Evolutionary conservation across 495 filamentous ascomycete species (phyloP).

Genomic region (Aspergillus ellipticus): DNA sequence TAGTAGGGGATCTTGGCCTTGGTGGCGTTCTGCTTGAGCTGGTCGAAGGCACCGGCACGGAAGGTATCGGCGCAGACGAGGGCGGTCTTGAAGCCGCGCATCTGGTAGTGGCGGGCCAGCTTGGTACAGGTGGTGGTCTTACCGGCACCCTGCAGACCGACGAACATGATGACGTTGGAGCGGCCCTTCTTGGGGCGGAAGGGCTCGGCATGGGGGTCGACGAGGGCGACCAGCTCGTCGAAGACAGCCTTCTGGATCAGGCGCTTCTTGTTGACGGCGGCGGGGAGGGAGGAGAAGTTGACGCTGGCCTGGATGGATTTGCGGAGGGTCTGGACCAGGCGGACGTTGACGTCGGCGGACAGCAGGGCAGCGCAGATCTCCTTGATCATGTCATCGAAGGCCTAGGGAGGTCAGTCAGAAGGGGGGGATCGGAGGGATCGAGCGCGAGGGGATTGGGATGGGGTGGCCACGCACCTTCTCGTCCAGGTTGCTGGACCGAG

Average conservation of each 20-base stretch:
- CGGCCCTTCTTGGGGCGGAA: conserved; percentile 98
- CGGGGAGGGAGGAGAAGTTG: conserved; percentile 86
- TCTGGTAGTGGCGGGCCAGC: conserved; percentile 90
- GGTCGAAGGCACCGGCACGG: conserved; percentile 95
- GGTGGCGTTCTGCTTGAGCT: conserved; percentile 97
- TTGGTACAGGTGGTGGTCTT: conserved; percentile 99
- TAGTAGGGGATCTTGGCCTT: conserved; percentile 99
- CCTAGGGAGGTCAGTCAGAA: conserved; percentile 46
- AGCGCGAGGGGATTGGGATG: conserved; percentile 5
- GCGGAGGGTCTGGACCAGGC: conserved; percentile 85
- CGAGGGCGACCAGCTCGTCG: conserved; percentile 91
- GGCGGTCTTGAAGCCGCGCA: conserved; percentile 87
- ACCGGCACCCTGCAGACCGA: conserved; percentile 92
- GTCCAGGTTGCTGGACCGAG: conserved; percentile 84
- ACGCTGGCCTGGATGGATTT: conserved; percentile 89
- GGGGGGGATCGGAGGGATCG: no score
- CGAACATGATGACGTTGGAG: conserved; percentile 98
- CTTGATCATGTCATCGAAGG: conserved; percentile 96
- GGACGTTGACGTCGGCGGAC: conserved; percentile 94
- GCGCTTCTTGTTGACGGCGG: conserved; percentile 94
- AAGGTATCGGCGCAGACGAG: conserved; percentile 98
- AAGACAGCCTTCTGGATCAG: conserved; percentile 98
- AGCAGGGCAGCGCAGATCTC: conserved; percentile 92
- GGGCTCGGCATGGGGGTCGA: conserved; percentile 91
- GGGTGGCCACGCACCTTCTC: conserved; percentile 82